Base-by-base conservation (phyloP, 2,329 filamentous ascomycete genomes). In the Zymoseptoria brevis region DNA sequence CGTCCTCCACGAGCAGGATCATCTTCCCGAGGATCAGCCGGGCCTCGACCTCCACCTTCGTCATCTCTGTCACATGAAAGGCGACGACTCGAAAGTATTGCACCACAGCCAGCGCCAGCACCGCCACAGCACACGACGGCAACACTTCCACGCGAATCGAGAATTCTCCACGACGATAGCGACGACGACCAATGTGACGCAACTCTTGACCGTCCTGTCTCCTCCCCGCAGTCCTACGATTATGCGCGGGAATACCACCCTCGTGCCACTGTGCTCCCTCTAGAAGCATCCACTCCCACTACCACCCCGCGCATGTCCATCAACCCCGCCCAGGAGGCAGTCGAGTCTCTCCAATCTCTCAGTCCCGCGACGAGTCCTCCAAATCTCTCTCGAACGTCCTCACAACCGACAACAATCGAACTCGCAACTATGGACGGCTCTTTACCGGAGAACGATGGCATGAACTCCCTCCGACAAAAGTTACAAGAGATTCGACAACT, bases 381-480 rank as follows among this genome's bases (percentile, higher is more conserved):
- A 11, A 16, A 13, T n/a, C 35, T 45, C 16, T 45, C 35, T 5
- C 16, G 35, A 45, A n/a, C 35, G 1, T n/a, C 35, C 35, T 45
- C 35, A n/a, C 35, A 54, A 41, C 48, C 54, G 19, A 16, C 26
- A 22, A 1, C 56, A 49, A 49, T 22, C 11, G 24, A 29, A 19
- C 26, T 54, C 21, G 57, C 60, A 19, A 63, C 57, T 24, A 66
- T 64, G 64, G 59, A 66, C n/a, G 58, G 62, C 4, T 52, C 64
- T 16, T 52, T 81, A 63, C 79, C 79, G 6, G 78, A 75, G 58
- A 76, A 80, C 65, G 79, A 81, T 68, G 78, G 79, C 63, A 80
- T 81, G 77, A 73, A 73, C 19, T 69, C 73, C 58, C 68, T 81
- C 50, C 73, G 79, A 26, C 71, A 71, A 57, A 74, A 77, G 67